Percentiles rank a stretch among this genome's conserved stretches.
phyloP scores from a whole-genome alignment of 1,284 basidiomycete genomes.

The Puccinia horiana region DNA sequence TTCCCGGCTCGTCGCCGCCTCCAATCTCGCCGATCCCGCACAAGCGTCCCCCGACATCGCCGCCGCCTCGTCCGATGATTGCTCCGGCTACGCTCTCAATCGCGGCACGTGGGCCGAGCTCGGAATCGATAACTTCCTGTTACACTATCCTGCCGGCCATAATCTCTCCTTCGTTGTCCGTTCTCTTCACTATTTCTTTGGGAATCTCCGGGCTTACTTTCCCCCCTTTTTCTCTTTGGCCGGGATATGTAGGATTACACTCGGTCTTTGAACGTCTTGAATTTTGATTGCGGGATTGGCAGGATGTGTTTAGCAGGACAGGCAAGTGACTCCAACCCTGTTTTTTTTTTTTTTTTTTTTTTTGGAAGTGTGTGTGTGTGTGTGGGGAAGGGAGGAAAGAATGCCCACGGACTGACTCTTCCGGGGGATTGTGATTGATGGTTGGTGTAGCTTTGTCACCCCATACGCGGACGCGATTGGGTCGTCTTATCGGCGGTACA shows the following conservation, averaged over 20 bases:
- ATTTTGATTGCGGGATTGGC: conserved; percentile 39
- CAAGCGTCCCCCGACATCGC: background rate
- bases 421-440: no score
- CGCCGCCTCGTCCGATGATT: conserved; percentile 4
- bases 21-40: no score
- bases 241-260: conserved; percentile 48
- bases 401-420: no score
- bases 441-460: conserved; percentile 31
- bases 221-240: background rate
- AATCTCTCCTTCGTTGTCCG: conserved; percentile 31
- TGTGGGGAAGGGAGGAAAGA: no score
- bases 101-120: conserved; percentile 45
- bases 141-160: conserved; percentile 27
- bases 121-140: conserved; percentile 43
- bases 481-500: conserved; percentile 46
- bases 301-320: conserved; percentile 38
- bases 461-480: conserved; percentile 41
- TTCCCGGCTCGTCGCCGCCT: background rate
- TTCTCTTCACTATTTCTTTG: no score
- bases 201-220: no score
- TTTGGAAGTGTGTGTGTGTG: no score
- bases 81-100: conserved; percentile 41
- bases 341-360: background rate
- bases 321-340: background rate
- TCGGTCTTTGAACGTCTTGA: conserved; percentile 37